These are phyloP conservation scores for Phaffia rhodozyma DNA, from an alignment of 1,284 basidiomycete genomes.

Conservation along the genomic window DNA sequence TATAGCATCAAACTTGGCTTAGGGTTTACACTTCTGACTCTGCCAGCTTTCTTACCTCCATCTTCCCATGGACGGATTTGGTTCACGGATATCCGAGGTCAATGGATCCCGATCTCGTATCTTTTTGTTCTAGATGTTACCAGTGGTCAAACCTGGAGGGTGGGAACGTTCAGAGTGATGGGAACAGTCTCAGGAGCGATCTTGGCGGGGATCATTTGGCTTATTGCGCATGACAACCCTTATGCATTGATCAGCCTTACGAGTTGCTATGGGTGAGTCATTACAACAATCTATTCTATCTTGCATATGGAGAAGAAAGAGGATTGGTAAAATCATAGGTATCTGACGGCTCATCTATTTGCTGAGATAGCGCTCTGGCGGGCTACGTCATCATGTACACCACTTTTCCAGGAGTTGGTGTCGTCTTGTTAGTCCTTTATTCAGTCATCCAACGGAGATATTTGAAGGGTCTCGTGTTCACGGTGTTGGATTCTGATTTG, in stretches of 20 bases:
- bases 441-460: constrained; percentile 14
- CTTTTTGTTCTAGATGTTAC: constrained; percentile 35
- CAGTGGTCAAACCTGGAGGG: constrained; percentile 38
- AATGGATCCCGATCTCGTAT: constrained; percentile 25
- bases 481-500: not conserved
- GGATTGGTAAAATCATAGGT: too few species aligned
- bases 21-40: constrained; percentile 35
- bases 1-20: constrained; percentile 33
- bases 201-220: constrained; percentile 32
- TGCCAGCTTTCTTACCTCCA: constrained; percentile 34
- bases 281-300: too few species aligned
- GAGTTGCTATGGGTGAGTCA: constrained; percentile 23
- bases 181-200: constrained; percentile 39
- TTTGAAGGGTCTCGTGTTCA: not conserved
- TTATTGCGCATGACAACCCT: constrained; percentile 33
- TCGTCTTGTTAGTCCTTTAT: constrained; percentile 32
- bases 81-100: constrained; percentile 34
- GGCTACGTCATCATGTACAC: constrained; percentile 35
- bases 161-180: constrained; percentile 35
- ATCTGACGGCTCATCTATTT: too few species aligned
- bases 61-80: constrained; percentile 27
- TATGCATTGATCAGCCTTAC: constrained; percentile 37
- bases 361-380: constrained; percentile 28
- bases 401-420: constrained; percentile 30
- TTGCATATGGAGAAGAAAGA: too few species aligned